Evolutionary conservation across 73 alveolate genomes (phyloP).

Genomic region (Uronychia setigera): DNA sequence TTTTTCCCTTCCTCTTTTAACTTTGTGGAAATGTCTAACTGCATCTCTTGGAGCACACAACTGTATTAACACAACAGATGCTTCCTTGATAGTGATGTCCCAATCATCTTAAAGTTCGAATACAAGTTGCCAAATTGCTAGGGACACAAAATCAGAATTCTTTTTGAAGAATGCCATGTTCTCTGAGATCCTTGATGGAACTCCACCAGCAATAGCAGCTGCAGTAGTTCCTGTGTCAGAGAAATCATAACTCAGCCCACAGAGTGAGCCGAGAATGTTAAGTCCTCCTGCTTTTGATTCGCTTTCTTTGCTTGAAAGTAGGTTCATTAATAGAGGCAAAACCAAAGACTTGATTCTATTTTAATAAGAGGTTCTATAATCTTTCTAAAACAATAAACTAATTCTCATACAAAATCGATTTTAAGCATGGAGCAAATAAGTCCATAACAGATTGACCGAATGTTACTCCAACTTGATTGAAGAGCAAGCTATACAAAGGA

Average conservation of each 20-base stretch:
- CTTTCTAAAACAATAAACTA: neutral
- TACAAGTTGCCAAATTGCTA: constrained; percentile 69
- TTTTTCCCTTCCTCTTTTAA: constrained; percentile 51
- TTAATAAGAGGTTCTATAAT: constrained; percentile 6
- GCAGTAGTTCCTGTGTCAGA: constrained; percentile 16
- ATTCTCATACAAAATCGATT: constrained; percentile 20
- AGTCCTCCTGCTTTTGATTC: constrained; percentile 79
- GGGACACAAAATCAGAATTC: constrained; percentile 52
- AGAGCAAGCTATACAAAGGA: constrained; percentile 57
- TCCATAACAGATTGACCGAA: constrained; percentile 73
- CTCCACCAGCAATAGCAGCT: constrained; percentile 2
- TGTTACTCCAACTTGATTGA: constrained; percentile 74
- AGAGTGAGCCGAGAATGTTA: constrained; percentile 70
- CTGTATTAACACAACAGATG: constrained; percentile 65
- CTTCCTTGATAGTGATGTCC: constrained; percentile 79
- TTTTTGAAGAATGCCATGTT: constrained; percentile 66
- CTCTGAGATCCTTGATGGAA: constrained; percentile 35
- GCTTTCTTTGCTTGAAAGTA: constrained; percentile 66
- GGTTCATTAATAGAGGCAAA: constrained; percentile 50
- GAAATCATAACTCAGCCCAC: constrained; percentile 74
- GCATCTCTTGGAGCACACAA: constrained; percentile 77
- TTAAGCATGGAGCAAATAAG: constrained; percentile 74
- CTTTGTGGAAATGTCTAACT: constrained; percentile 52
- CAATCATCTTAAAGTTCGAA: constrained; percentile 74
- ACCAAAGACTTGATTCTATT: constrained; percentile 42